Conservation (phyloP, 1,284 basidiomycete genomes). For the Puccinia novopanici region DNA sequence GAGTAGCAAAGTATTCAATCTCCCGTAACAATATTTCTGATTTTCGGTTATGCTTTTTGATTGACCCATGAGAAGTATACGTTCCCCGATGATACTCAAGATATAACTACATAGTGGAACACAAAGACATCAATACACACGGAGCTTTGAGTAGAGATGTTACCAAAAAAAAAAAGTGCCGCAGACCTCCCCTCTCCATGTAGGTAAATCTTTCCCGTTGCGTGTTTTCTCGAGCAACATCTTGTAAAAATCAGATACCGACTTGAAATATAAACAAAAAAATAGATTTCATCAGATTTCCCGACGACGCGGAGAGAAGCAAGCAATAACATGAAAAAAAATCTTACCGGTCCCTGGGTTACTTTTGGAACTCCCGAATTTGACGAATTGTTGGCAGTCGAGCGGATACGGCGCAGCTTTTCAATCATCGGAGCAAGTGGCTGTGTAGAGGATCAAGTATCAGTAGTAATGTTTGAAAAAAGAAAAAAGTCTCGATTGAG, state of each 20-base stretch:
- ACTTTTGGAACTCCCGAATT: conserved; percentile 52
- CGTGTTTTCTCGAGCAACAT: conserved; percentile 70
- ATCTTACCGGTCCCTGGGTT: conserved; percentile 36
- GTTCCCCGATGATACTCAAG: conserved; percentile 73
- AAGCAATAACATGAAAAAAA: conserved; percentile 69
- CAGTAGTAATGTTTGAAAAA: not conserved
- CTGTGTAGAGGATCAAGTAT: conserved; percentile 9
- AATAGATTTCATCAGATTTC: conserved; percentile 3
- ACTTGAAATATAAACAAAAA: conserved; percentile 6
- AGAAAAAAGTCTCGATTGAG: conserved; percentile 60
- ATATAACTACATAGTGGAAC: conserved; percentile 77
- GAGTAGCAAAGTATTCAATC: conserved; percentile 79
- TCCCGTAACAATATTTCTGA: conserved; percentile 87
- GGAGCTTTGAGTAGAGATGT: not conserved
- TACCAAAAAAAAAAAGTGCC: not conserved
- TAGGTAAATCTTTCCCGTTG: conserved; percentile 74
- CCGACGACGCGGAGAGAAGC: conserved; percentile 65
- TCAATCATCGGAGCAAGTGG: conserved; percentile 58
- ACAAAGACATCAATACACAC: conserved; percentile 58
- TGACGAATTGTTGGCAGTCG: conserved; percentile 75
- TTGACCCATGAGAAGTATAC: conserved; percentile 68
- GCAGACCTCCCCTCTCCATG: conserved; percentile 68
- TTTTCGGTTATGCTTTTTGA: conserved; percentile 94
- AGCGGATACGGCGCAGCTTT: conserved; percentile 78
- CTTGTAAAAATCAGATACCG: conserved; percentile 78